Evolutionary conservation across 2,329 filamentous ascomycete genomes (phyloP), one percentile per base, ranked within the genome.

Genomic region (Hymenotorrendiella dingleyae): DNA sequence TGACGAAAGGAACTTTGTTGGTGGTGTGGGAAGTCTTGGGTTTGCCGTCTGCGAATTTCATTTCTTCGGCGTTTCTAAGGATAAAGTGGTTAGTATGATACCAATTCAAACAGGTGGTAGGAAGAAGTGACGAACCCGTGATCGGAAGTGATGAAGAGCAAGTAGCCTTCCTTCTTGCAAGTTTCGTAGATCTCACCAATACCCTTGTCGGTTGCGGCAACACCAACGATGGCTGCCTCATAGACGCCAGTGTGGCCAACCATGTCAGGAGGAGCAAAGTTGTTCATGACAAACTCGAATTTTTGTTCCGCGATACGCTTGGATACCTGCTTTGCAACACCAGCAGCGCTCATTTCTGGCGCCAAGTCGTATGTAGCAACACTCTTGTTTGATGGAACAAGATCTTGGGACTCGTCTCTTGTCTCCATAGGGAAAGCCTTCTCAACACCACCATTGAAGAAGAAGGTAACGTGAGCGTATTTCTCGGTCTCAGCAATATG

Each of bases 271-370:
- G 93, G 93, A 30, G 93, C 93, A 68, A 98, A 97, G 80, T 98
- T 98, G 82, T 97, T 96, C 93, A 98, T 98, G 67, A 98, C 75
- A 63, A 98, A 97, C 62, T 93, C 89, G 69, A 90, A 96, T 62
- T 86, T 81, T 61, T 84, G 80, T 66, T 94, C 87, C 20, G 67
- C 78, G 54, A 98, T 83, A 46, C 90, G 82, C 74, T 96, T 93
- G 65, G 73, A 79, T 46, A 95, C 84, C 72, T 94, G 91, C 60
- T 94, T 77, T 37, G 87, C 93, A 11, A 98, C 93, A 33, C 76
- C 85, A 56, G 83, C 86, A 54, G 90, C 91, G 60, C 87, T 94
- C 93, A 98, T 98, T 69, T 91, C 87, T 34, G 93, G 93, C 35
- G 94, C 83, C 58, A 86, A 75, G 67, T 98, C 93, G 68, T 98